These are phyloP conservation scores for Casuarina equisetifolia DNA, from an alignment of 306 rosid species.

Conservation along the genomic window DNA sequence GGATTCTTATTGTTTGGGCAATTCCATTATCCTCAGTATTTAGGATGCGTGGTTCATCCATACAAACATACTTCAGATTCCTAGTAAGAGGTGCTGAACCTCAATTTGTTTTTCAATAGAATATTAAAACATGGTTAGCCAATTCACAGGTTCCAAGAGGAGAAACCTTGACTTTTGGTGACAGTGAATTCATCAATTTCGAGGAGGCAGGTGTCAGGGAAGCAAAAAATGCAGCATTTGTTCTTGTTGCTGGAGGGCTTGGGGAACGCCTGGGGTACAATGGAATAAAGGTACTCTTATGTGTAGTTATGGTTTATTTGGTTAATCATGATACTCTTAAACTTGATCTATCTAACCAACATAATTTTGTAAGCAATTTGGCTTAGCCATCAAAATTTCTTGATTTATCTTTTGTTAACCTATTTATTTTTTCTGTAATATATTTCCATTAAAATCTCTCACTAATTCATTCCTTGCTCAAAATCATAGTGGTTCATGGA, in stretches of 20 bases:
- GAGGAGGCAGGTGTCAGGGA: slow-evolving; percentile 83
- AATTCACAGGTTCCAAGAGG: slow-evolving; percentile 84
- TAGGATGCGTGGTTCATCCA: neutral
- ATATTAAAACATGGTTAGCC: neutral
- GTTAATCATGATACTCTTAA: neutral
- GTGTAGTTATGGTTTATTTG: neutral
- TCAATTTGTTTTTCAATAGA: neutral
- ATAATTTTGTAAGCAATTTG: neutral
- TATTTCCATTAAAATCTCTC: slow-evolving; percentile 9
- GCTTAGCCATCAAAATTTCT: neutral
- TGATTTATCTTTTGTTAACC: neutral
- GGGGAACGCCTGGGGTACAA: slow-evolving; percentile 97
- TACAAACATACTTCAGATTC: neutral
- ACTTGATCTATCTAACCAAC: neutral
- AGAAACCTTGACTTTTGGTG: slow-evolving; percentile 69
- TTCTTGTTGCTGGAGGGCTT: slow-evolving; percentile 99
- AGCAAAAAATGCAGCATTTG: slow-evolving; percentile 79
- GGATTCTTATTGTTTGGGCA: neutral
- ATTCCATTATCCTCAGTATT: neutral
- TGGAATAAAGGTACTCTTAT: slow-evolving; percentile 62
- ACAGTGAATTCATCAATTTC: slow-evolving; percentile 61
- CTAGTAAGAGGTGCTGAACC: neutral
- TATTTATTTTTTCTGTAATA: neutral
- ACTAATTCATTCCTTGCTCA: neutral
- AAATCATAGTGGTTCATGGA: slow-evolving; percentile 10